Base-by-base conservation (phyloP, 352 stramenopile species). In the Pythium dissotocum region DNA sequence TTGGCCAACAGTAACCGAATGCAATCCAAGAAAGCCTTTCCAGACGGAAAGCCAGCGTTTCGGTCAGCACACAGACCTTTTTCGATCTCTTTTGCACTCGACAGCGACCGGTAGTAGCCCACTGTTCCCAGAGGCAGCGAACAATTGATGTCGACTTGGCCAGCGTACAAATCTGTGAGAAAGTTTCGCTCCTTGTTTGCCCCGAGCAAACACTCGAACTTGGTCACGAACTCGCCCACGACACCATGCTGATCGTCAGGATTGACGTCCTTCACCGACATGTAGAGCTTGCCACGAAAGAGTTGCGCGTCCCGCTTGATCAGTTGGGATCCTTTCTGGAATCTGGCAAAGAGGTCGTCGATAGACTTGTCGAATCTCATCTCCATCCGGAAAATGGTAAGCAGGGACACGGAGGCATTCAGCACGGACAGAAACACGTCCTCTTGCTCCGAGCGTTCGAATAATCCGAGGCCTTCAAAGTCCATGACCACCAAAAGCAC, bases 301-400 rank as follows among this genome's bases (percentile, higher is more conserved):
- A 92, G 61, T 2, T 71, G 73, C 7, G 76, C 56, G n/a, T 91
- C 83, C 51, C 68, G 75, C 67, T 91, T 90, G 21, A 93, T 58
- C n/a, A 93, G 61, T 55, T 87, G 73, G 0, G 81, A 67, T 36
- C 85, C 85, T 35, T 88, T 85, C 51, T 93, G 83, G 53, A 93
- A 91, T n/a, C 80, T 80, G 1, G 60, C 70, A 38, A 91, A 93
- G 1, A 93, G 61, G 2, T 77, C 69, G 52, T 91, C 83, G 28
- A 91, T 87, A 33, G 91, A 80, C 57, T 91, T 91, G 62, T 94
- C 83, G 1, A 91, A 76, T 1, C 83, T 78, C 85, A 90, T 91
- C 46, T 93, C 82, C 67, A 88, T 89, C 18, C 85, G 76, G 58
- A 93, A 91, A 18, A 93, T 75, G 0, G 85, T 93, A 14, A 93